Conservation (phyloP, 2,329 filamentous ascomycete genomes). For the Paracorniculantispora psalliotae region DNA sequence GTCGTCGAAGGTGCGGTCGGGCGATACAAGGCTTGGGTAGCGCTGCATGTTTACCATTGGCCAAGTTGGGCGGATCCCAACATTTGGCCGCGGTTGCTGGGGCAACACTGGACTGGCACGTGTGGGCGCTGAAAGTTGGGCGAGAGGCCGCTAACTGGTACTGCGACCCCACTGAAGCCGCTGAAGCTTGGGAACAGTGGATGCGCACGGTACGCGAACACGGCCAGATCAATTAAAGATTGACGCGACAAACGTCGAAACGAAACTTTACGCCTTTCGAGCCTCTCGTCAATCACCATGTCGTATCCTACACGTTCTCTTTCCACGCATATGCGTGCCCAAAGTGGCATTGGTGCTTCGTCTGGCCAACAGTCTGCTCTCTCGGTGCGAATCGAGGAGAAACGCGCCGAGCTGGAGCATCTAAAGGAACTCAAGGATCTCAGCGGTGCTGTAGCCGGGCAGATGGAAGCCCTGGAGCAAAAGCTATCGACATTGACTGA, state of each 20-base stretch:
- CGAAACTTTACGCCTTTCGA: neutral
- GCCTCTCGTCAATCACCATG: conserved; percentile 35
- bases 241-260: neutral
- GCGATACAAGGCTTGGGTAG: neutral
- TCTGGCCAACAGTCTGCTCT: conserved; percentile 65
- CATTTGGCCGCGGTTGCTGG: conserved; percentile 3
- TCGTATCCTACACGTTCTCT: conserved; percentile 53
- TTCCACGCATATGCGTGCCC: conserved; percentile 62
- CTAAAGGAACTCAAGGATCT: conserved; percentile 73
- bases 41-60: conserved; percentile 5
- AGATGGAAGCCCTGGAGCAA: conserved; percentile 78
- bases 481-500: conserved; percentile 74
- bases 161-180: neutral
- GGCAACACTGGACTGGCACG: conserved; percentile 3
- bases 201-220: neutral
- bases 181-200: neutral
- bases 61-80: neutral
- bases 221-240: conserved; percentile 1
- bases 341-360: conserved; percentile 43
- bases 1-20: neutral
- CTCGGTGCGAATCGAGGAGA: conserved; percentile 74
- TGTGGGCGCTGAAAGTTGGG: neutral
- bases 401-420: conserved; percentile 76
- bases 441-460: conserved; percentile 69
- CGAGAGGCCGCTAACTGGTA: neutral